These are phyloP conservation scores for Sutorius australiensis DNA, from an alignment of 768 basidiomycete species.

Conservation along the genomic window DNA sequence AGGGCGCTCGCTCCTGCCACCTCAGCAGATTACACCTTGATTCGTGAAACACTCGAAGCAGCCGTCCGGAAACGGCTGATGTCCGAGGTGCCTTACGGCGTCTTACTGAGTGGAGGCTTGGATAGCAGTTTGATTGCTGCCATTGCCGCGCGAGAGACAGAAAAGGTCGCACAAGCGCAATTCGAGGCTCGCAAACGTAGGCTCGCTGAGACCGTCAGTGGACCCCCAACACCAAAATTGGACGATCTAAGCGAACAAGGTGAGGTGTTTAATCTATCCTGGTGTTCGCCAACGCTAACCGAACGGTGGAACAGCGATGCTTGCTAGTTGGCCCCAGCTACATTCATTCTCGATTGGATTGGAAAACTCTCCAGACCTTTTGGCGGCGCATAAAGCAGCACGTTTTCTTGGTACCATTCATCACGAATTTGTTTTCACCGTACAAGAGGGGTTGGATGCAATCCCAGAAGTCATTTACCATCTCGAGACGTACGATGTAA, in stretches of 20 bases:
- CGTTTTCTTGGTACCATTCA: constrained; percentile 92
- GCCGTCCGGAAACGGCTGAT: constrained; percentile 94
- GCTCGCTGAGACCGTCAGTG: constrained; percentile 49
- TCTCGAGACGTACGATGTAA: constrained; percentile 98
- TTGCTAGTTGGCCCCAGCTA: constrained; percentile 90
- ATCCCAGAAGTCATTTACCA: constrained; percentile 97
- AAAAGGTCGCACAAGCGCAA: constrained; percentile 81
- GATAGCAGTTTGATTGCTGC: constrained; percentile 96
- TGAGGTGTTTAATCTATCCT: constrained; percentile 25
- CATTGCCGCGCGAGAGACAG: constrained; percentile 92
- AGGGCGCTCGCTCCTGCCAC: constrained; percentile 52
- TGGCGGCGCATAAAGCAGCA: constrained; percentile 92
- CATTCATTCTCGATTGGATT: constrained; percentile 98
- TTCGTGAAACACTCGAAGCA: constrained; percentile 82
- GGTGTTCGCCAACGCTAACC: not conserved
- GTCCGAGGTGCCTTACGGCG: constrained; percentile 98
- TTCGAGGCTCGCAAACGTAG: constrained; percentile 64
- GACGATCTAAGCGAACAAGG: constrained; percentile 51
- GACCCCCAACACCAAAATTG: constrained; percentile 51
- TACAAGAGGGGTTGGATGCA: constrained; percentile 96
- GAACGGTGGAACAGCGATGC: constrained; percentile 45
- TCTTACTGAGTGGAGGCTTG: constrained; percentile 90
- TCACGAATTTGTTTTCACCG: constrained; percentile 97
- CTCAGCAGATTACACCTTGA: constrained; percentile 56
- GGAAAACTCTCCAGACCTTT: constrained; percentile 89